Percentiles rank a stretch among this genome's conserved stretches.
Evolutionary conservation across 257 asterid species (phyloP).

Genomic region (Ilex aquifolium): DNA sequence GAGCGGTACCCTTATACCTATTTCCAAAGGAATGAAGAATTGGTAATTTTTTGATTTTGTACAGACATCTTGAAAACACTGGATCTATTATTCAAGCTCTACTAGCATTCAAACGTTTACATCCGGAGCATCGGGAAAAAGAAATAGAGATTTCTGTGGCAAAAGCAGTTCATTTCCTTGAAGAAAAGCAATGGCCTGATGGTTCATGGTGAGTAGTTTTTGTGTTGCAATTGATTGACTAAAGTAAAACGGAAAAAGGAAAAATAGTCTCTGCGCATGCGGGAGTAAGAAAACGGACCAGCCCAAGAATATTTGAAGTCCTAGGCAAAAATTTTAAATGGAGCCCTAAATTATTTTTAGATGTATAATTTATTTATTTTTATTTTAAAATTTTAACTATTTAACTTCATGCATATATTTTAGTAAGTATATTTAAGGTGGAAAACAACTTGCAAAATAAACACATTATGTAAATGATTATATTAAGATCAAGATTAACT

Average conservation of each 20-base stretch:
- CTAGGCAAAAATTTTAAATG: too few relatives aligned
- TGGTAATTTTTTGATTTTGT: not conserved
- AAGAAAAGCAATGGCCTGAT: slow-evolving; percentile 53
- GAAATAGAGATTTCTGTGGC: slow-evolving; percentile 54
- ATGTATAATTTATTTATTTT: too few relatives aligned
- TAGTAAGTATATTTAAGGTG: too few relatives aligned
- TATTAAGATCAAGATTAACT: too few relatives aligned
- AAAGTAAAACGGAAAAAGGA: not conserved
- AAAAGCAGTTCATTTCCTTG: slow-evolving; percentile 42
- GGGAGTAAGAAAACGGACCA: too few relatives aligned
- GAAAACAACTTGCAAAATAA: too few relatives aligned
- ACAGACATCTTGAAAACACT: slow-evolving; percentile 60
- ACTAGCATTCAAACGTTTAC: slow-evolving; percentile 41
- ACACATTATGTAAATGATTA: slow-evolving; percentile 20
- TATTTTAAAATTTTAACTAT: too few relatives aligned
- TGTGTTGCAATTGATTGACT: not conserved
- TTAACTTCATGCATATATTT: too few relatives aligned
- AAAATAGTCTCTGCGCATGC: too few relatives aligned
- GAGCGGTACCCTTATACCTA: too few relatives aligned
- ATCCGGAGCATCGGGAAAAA: slow-evolving; percentile 61
- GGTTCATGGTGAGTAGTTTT: slow-evolving; percentile 59
- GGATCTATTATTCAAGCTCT: slow-evolving; percentile 51
- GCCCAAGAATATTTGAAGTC: too few relatives aligned
- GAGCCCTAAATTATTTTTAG: too few relatives aligned
- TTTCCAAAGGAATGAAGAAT: not conserved